These are phyloP conservation scores for Trametes cubensis DNA, from an alignment of 768 basidiomycete genomes.

Conservation along the genomic window DNA sequence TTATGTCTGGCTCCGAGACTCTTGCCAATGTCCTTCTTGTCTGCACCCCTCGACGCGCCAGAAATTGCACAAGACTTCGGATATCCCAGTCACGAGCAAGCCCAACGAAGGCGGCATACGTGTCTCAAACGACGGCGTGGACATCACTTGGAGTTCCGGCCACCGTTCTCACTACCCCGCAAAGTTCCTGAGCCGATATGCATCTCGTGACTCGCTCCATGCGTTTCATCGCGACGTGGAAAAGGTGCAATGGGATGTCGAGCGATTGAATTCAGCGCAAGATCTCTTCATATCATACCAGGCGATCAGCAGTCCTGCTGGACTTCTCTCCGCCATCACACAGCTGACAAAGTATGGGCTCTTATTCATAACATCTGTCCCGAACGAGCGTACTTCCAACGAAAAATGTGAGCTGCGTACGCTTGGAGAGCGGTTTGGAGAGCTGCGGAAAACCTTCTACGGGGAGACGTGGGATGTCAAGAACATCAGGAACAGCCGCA, in stretches of 20 bases:
- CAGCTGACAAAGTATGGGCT: slow-evolving; percentile 77
- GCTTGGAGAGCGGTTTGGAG: slow-evolving; percentile 72
- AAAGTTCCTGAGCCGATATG: slow-evolving; percentile 53
- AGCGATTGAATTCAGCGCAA: slow-evolving; percentile 38
- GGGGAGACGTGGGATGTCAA: slow-evolving; percentile 88
- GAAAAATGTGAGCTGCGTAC: slow-evolving; percentile 64
- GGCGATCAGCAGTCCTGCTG: slow-evolving; percentile 46
- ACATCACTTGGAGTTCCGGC: slow-evolving; percentile 59
- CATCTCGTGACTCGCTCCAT: slow-evolving; percentile 39
- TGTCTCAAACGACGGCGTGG: slow-evolving; percentile 48
- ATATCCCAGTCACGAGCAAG: slow-evolving; percentile 44
- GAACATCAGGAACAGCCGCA: slow-evolving; percentile 70
- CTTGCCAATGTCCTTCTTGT: slow-evolving; percentile 72
- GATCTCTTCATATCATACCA: slow-evolving; percentile 61
- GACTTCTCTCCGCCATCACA: slow-evolving; percentile 59
- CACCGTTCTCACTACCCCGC: slow-evolving; percentile 58
- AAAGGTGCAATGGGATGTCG: slow-evolving; percentile 48
- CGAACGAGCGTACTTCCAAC: slow-evolving; percentile 59
- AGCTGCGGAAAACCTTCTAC: slow-evolving; percentile 87
- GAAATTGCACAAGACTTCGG: slow-evolving; percentile 67
- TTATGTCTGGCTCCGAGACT: slow-evolving; percentile 81
- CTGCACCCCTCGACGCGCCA: slow-evolving; percentile 35
- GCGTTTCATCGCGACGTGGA: slow-evolving; percentile 50
- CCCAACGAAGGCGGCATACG: slow-evolving; percentile 41
- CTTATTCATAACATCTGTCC: slow-evolving; percentile 72